Evolutionary conservation across 495 filamentous ascomycete genomes (phyloP), one percentile per base, ranked within the genome.

Genomic region (Pyrenula aspistea): DNA sequence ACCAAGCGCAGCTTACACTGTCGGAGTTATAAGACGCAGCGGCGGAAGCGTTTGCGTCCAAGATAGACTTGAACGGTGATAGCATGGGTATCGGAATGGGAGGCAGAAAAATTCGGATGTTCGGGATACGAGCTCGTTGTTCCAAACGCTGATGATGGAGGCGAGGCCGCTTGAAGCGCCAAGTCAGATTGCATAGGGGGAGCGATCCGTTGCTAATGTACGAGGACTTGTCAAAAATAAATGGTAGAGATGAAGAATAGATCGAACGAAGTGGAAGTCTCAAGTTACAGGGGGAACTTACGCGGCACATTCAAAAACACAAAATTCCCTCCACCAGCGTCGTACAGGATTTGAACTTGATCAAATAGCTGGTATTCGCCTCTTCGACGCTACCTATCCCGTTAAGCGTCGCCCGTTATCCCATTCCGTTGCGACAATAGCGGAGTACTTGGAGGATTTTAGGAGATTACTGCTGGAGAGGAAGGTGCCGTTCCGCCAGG

Each of bases 231-330:
- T n/a, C n/a, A n/a, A n/a, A n/a, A n/a, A n/a, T n/a, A n/a, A n/a
- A n/a, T n/a, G n/a, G n/a, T n/a, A n/a, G n/a, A n/a, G n/a, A n/a
- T n/a, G n/a, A n/a, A n/a, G n/a, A n/a, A n/a, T n/a, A n/a, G n/a
- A n/a, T n/a, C n/a, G n/a, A n/a, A n/a, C n/a, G n/a, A n/a, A n/a
- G n/a, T n/a, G n/a, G n/a, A n/a, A n/a, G n/a, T n/a, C n/a, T n/a
- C n/a, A n/a, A n/a, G n/a, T n/a, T n/a, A n/a, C n/a, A n/a, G n/a
- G n/a, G 15, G 31, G 15, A 15, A 42, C 31, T 42, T 42, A 42
- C 31, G 78, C 2, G 83, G 83, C 8, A 84, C 82, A 22, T 73
- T 76, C 55, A 85, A 58, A 59, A 85, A 71, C n/a, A 78, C 64
- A 62, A 84, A 84, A 59, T 81, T 83, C 53, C 80, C 68, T 2